Evolutionary conservation across 495 filamentous ascomycete species (phyloP).

Genomic region (Lophiotrema nucula): DNA sequence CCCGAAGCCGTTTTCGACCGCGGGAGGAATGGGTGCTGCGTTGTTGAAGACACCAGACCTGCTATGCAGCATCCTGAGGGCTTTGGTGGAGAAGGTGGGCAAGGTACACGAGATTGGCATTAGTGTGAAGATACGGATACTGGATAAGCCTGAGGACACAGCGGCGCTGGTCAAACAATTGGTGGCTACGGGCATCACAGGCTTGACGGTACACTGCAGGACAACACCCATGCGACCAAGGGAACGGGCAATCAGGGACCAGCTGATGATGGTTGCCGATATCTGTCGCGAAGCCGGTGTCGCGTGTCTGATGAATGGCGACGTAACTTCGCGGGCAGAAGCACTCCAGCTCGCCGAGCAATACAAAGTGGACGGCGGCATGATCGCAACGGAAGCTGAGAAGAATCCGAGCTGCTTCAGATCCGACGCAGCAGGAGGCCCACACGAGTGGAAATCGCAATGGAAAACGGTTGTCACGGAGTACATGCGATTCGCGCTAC

Average conservation of each 20-base stretch:
- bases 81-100: slow-evolving; percentile 75
- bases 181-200: slow-evolving; percentile 81
- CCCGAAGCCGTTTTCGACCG: slow-evolving; percentile 91
- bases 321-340: slow-evolving; percentile 69
- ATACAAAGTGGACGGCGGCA: slow-evolving; percentile 84
- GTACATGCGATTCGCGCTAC: slow-evolving; percentile 69
- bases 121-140: slow-evolving; percentile 89
- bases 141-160: slow-evolving; percentile 72
- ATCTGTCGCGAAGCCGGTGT: slow-evolving; percentile 81
- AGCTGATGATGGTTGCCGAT: slow-evolving; percentile 73
- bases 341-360: slow-evolving; percentile 66
- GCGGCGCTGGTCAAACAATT: slow-evolving; percentile 70
- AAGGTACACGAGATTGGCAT: slow-evolving; percentile 79
- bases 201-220: slow-evolving; percentile 90
- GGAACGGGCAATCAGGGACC: slow-evolving; percentile 80
- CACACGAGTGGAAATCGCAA: slow-evolving; percentile 43
- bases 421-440: slow-evolving; percentile 59
- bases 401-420: slow-evolving; percentile 83
- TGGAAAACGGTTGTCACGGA: slow-evolving; percentile 75
- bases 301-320: slow-evolving; percentile 91
- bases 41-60: slow-evolving; percentile 78
- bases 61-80: slow-evolving; percentile 74
- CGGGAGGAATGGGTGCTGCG: slow-evolving; percentile 92
- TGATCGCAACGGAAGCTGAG: slow-evolving; percentile 94
- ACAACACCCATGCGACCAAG: slow-evolving; percentile 93